Percentiles rank a stretch among this genome's conserved stretches.
Conservation (phyloP, 176 grass and related monocot species). For the Cymbopogon citratus region DNA sequence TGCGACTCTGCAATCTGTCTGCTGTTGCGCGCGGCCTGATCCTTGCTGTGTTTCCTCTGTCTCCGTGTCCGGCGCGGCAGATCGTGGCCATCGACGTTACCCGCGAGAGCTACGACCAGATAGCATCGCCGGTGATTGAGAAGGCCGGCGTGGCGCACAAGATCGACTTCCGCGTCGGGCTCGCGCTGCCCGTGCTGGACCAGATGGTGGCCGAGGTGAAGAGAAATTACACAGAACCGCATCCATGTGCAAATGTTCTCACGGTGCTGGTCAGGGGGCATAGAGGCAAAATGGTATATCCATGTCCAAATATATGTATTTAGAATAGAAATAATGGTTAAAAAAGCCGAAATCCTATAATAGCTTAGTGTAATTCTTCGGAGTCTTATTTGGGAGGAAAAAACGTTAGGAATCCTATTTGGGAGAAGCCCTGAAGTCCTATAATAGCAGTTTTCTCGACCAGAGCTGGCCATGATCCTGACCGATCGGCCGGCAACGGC, state of each 20-base stretch:
- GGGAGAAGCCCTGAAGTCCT: no score
- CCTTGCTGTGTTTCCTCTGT: not conserved
- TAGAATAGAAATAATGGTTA: no score
- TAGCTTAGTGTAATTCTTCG: no score
- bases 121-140: slow-evolving; percentile 52
- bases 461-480: not conserved
- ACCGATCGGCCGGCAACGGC: not conserved
- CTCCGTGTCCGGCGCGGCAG: slow-evolving; percentile 11
- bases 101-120: slow-evolving; percentile 46
- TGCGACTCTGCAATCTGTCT: not conserved
- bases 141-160: slow-evolving; percentile 74
- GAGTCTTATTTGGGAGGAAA: no score
- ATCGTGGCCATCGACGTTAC: slow-evolving; percentile 58
- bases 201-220: slow-evolving; percentile 35
- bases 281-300: no score
- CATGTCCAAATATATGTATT: no score
- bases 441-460: no score
- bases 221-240: no score
- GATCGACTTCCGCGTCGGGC: slow-evolving; percentile 47
- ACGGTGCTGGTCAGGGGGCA: no score
- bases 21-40: not conserved
- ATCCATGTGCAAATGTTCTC: not conserved
- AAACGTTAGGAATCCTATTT: no score
- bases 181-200: slow-evolving; percentile 42
- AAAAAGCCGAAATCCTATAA: no score